These are phyloP conservation scores for Xanthoparmelia taractica DNA, from an alignment of 495 filamentous ascomycete genomes.

Conservation along the genomic window DNA sequence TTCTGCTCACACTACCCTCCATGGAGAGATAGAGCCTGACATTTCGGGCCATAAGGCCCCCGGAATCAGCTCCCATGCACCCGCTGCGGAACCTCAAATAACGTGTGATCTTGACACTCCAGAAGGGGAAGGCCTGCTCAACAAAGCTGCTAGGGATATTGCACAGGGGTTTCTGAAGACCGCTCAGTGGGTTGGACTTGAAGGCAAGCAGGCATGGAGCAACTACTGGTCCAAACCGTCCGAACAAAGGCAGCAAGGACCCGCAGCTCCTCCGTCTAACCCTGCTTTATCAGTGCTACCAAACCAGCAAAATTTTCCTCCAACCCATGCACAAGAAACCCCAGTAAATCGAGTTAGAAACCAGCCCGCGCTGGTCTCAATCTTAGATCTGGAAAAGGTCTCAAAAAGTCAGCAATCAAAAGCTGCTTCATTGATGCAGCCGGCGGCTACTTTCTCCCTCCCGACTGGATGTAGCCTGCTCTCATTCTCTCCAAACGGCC, in stretches of 20 bases:
- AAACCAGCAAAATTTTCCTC: conserved; percentile 52
- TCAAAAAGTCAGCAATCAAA: conserved; percentile 36
- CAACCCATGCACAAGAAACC: conserved; percentile 58
- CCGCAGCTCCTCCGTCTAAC: conserved; percentile 29
- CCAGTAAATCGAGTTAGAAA: conserved; percentile 36
- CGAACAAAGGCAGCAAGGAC: conserved; percentile 27
- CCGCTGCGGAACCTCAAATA: conserved; percentile 66
- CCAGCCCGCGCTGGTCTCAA: conserved; percentile 74
- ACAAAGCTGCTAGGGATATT: conserved; percentile 77
- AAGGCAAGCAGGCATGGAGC: conserved; percentile 79
- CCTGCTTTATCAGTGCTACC: conserved; percentile 30
- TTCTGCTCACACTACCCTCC: conserved; percentile 60
- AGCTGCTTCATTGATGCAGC: conserved; percentile 35
- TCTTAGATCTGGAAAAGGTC: conserved; percentile 69
- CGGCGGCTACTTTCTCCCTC: conserved; percentile 70
- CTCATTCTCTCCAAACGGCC: conserved; percentile 77
- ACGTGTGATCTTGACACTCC: conserved; percentile 71
- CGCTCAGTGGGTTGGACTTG: conserved; percentile 77
- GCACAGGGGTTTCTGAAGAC: conserved; percentile 87
- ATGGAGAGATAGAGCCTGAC: conserved; percentile 44
- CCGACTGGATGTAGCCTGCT: conserved; percentile 85
- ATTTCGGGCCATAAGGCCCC: conserved; percentile 45
- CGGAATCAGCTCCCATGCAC: conserved; percentile 59
- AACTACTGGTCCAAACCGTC: conserved; percentile 73
- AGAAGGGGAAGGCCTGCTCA: conserved; percentile 70